Evolutionary conservation across 2,329 filamentous ascomycete genomes (phyloP), one percentile per base, ranked within the genome.

Genomic region (Xylariaceae sp.): DNA sequence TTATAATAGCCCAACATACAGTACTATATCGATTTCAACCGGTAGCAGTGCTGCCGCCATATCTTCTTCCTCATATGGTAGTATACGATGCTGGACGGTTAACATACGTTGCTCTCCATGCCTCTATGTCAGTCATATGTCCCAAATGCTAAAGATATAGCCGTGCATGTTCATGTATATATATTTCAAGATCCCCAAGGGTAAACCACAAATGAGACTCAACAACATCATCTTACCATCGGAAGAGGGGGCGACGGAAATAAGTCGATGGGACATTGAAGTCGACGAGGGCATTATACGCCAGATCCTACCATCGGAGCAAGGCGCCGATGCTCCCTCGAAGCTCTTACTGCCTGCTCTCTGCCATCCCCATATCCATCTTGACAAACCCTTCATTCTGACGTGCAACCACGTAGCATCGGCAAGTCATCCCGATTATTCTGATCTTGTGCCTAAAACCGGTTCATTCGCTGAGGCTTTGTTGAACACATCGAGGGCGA

Each of bases 291-390:
- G 66, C 16, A 44, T 48, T 23, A 50, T 67, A 20, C 54, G 57
- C 18, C 56, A 46, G 20, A 63, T 67, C 40, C 46, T 46, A n/a
- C 64, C 60, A 37, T 60, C 64, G 9, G 19, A 57, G 20, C 44
- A 57, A 45, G 41, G 37, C 21, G 37, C 44, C 7, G 52, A 55
- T 42, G 60, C 51, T 10, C 56, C 62, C 10, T 59, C 68, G 4
- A 66, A 59, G 20, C 65, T 76, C 16, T 53, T 76, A 2, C 61
- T 76, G 5, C 73, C 74, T 5, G 46, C 74, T 2, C 78, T 91
- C 2, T 89, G 87, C 62, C 89, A 91, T 66, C 87, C 88, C 7
- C 88, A 91, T 62, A 83, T 91, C 48, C 89, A 91, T 66, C 77
- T 91, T 23, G 89, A 91, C 71, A 88, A 88, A 66, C 79, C 83